A percentile compares a stretch with the other conserved stretches of the same genome.
These are phyloP conservation scores for Neurospora sp. DNA, from an alignment of 495 filamentous ascomycete genomes.

Conservation along the genomic window DNA sequence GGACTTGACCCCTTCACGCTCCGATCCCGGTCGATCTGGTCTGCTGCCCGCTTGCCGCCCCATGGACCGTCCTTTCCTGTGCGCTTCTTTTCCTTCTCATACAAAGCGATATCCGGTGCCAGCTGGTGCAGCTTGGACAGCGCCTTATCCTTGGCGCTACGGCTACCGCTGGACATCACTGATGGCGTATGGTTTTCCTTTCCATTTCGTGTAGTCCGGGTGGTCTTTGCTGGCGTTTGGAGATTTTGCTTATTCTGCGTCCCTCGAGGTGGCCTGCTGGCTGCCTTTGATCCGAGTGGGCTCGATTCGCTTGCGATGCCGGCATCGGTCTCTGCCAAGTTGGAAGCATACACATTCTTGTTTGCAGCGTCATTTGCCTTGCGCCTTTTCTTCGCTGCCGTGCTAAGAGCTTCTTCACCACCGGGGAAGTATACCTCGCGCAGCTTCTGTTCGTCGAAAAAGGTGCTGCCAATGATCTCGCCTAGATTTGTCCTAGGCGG, in stretches of 20 bases:
- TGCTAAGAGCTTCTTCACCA: slow-evolving; percentile 19
- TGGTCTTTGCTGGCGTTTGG: slow-evolving; percentile 30
- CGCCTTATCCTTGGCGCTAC: slow-evolving; percentile 80
- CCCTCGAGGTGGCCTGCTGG: slow-evolving; percentile 3
- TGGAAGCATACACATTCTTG: slow-evolving; percentile 24
- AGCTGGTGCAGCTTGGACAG: slow-evolving; percentile 61
- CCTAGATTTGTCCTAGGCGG: slow-evolving; percentile 82
- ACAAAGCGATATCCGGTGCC: slow-evolving; percentile 74
- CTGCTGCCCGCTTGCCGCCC: slow-evolving; percentile 58
- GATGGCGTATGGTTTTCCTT: slow-evolving; percentile 86
- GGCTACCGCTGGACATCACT: slow-evolving; percentile 52
- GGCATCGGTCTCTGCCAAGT: slow-evolving; percentile 12
- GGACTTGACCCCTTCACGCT: slow-evolving; percentile 24
- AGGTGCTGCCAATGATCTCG: slow-evolving; percentile 84
- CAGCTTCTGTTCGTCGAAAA: slow-evolving; percentile 28
- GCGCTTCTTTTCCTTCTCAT: slow-evolving; percentile 86
- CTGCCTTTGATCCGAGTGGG: slow-evolving; percentile 1
- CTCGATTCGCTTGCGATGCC: slow-evolving; percentile 14
- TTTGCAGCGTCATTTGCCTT: slow-evolving; percentile 28
- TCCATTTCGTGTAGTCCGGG: slow-evolving; percentile 33
- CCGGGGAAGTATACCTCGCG: slow-evolving; percentile 31
- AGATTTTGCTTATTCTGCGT: slow-evolving; percentile 14
- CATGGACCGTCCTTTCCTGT: slow-evolving; percentile 59
- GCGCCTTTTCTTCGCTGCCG: slow-evolving; percentile 28
- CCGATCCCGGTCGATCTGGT: slow-evolving; percentile 43